Conservation (phyloP, 805 yeast species). For the Ogataea methylovora region DNA sequence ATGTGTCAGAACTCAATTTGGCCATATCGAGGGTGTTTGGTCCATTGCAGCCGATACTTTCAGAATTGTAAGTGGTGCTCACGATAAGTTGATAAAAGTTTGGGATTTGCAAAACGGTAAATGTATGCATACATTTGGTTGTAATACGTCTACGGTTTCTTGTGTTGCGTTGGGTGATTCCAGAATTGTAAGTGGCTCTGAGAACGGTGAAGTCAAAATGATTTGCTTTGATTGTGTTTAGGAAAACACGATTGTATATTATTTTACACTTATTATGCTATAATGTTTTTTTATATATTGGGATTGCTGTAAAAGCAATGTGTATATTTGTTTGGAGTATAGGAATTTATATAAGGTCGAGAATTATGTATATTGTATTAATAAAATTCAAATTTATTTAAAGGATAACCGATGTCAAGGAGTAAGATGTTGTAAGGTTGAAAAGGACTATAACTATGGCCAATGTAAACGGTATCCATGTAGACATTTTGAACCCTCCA, state of each 20-base stretch:
- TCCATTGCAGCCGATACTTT: slow-evolving; percentile 93
- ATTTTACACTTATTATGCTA: slow-evolving; percentile 10
- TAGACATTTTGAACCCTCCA: slow-evolving; percentile 80
- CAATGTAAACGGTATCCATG: slow-evolving; percentile 92
- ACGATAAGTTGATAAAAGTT: slow-evolving; percentile 80
- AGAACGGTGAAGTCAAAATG: slow-evolving; percentile 80
- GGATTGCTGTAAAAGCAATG: neutral
- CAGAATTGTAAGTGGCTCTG: slow-evolving; percentile 84
- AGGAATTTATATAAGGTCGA: too few species aligned
- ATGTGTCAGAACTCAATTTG: slow-evolving; percentile 91
- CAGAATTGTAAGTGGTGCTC: slow-evolving; percentile 90
- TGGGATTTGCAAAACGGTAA: slow-evolving; percentile 96
- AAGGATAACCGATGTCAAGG: slow-evolving; percentile 40
- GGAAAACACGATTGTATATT: neutral
- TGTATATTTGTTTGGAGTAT: too few species aligned
- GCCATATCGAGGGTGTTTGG: slow-evolving; percentile 98
- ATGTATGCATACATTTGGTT: slow-evolving; percentile 88
- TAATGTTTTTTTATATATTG: neutral
- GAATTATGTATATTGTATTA: neutral
- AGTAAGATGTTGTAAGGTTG: slow-evolving; percentile 60
- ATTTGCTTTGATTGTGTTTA: slow-evolving; percentile 53
- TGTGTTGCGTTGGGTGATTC: slow-evolving; percentile 88
- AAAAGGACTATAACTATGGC: slow-evolving; percentile 61
- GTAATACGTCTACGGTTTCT: slow-evolving; percentile 48
- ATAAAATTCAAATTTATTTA: slow-evolving; percentile 10